Evolutionary conservation across 805 yeast species (phyloP).

Genomic region (Candida ovalis): DNA sequence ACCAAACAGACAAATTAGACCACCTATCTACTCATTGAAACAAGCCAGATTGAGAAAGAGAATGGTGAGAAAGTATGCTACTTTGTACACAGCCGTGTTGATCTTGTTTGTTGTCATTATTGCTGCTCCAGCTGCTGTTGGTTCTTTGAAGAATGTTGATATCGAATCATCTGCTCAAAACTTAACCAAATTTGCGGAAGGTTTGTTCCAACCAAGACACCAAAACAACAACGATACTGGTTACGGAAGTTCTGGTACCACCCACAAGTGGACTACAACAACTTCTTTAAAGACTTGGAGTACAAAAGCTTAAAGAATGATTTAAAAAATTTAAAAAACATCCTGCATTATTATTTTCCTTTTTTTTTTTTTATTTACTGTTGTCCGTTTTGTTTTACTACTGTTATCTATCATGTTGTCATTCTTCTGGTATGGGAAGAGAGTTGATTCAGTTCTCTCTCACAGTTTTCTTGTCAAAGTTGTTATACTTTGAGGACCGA

Average conservation of each 20-base stretch:
- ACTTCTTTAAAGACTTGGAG: constrained; percentile 43
- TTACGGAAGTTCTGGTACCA: constrained; percentile 31
- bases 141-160: constrained; percentile 40
- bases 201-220: constrained; percentile 88
- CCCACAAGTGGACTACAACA: constrained; percentile 46
- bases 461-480: neutral
- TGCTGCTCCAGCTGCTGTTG: constrained; percentile 89
- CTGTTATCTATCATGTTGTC: neutral
- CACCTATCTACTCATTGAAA: constrained; percentile 94
- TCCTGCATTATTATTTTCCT: neutral
- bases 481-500: neutral
- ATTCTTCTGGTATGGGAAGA: neutral
- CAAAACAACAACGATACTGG: constrained; percentile 84
- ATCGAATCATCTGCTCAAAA: constrained; percentile 30
- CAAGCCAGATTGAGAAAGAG: constrained; percentile 95
- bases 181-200: constrained; percentile 40
- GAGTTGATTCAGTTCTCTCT: neutral
- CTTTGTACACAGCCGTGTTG: constrained; percentile 71
- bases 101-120: constrained; percentile 69
- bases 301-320: constrained; percentile 39
- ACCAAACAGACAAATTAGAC: constrained; percentile 95
- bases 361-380: neutral
- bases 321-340: neutral
- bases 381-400: neutral
- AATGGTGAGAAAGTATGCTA: constrained; percentile 91